Percentiles rank a stretch among this genome's conserved stretches.
phyloP scores from a whole-genome alignment of 176 grass and related monocot species.

The Guadua angustifolia region DNA sequence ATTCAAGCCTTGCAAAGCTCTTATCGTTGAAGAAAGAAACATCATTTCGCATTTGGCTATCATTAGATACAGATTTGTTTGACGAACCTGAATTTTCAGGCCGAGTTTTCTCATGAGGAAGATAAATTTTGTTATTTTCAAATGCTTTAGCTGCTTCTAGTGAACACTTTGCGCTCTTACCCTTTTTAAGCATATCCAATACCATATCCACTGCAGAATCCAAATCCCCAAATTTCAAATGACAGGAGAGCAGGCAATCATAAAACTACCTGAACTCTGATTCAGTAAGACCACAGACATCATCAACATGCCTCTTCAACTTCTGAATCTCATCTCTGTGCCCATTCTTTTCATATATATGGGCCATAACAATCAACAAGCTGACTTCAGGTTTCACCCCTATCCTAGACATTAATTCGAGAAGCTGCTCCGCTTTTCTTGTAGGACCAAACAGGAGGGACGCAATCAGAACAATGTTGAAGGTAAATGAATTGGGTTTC shows the following conservation, averaged over 20 bases:
- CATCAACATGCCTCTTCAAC: constrained; percentile 78
- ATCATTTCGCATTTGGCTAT: constrained; percentile 51
- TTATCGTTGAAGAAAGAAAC: constrained; percentile 67
- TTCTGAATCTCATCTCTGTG: constrained; percentile 76
- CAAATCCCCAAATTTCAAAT: constrained; percentile 83
- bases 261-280: constrained; percentile 79
- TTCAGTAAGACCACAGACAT: constrained; percentile 64
- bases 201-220: constrained; percentile 74
- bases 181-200: constrained; percentile 81
- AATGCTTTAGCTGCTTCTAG: constrained; percentile 67
- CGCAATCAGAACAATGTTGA: constrained; percentile 69
- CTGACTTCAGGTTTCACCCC: constrained; percentile 64
- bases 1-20: constrained; percentile 64
- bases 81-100: constrained; percentile 29
- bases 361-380: constrained; percentile 74
- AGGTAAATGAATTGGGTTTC: constrained; percentile 75
- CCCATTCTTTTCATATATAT: constrained; percentile 86
- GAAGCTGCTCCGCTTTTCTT: constrained; percentile 81
- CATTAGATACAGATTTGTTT: constrained; percentile 50
- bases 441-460: constrained; percentile 76
- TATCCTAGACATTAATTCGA: constrained; percentile 78
- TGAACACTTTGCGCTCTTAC: constrained; percentile 66
- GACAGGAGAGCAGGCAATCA: constrained; percentile 72
- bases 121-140: constrained; percentile 56
- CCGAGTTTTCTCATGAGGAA: constrained; percentile 45